Evolutionary conservation across 192 early-diverging fungal species (phyloP).

Genomic region (Piromyces sp.): DNA sequence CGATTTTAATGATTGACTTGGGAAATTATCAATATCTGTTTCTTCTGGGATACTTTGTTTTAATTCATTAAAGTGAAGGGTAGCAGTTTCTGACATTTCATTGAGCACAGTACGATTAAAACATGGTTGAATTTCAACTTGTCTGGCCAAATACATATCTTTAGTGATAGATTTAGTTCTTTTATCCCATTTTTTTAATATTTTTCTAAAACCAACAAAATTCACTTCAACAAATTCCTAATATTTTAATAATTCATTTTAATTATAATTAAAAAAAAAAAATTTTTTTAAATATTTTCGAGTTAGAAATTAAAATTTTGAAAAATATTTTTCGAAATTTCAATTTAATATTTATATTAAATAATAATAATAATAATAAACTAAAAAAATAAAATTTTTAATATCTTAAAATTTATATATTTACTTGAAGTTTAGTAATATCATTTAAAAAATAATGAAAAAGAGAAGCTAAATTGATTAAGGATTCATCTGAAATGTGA

Average conservation of each 20-base stretch:
- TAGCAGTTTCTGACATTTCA: constrained; percentile 71
- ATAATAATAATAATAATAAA: not conserved
- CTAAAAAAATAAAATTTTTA: not conserved
- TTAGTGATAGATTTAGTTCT: constrained; percentile 91
- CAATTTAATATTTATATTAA: not conserved
- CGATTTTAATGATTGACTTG: not conserved
- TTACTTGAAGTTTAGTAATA: constrained; percentile 83
- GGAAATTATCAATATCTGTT: not conserved
- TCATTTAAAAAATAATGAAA: constrained; percentile 28
- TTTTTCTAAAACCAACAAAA: constrained; percentile 91
- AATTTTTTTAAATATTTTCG: too few relatives aligned
- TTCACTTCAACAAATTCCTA: constrained; percentile 96
- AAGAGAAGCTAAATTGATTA: not conserved
- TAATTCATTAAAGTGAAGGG: constrained; percentile 59
- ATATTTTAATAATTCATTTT: too few relatives aligned
- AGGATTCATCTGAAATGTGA: not conserved
- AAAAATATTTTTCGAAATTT: too few relatives aligned
- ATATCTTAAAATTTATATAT: not conserved
- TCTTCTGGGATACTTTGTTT: constrained; percentile 6
- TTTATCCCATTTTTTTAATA: constrained; percentile 99
- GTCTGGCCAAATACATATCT: constrained; percentile 89
- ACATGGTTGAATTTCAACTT: constrained; percentile 93
- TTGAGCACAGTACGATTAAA: constrained; percentile 87
- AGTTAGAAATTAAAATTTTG: too few relatives aligned
- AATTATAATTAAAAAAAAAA: too few relatives aligned